Evolutionary conservation across 352 stramenopile species (phyloP), one percentile per base, ranked within the genome.

Genomic region (Phytophthora cactorum): DNA sequence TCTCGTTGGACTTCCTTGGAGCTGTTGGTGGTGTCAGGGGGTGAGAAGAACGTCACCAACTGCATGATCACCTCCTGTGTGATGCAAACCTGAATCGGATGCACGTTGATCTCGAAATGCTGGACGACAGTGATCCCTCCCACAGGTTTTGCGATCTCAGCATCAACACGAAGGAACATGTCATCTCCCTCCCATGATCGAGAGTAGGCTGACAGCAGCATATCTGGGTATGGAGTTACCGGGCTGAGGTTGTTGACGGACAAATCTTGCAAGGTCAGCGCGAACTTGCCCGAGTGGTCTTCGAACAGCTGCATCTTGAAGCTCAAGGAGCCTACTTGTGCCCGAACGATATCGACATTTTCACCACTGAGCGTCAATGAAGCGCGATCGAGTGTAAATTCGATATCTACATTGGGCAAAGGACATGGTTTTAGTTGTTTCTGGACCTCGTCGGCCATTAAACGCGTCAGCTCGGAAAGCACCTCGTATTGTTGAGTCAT

Each of bases 91-190:
- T 96, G 85, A n/a, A 96, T 78, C 4, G 88, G 88, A 45, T 93
- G 85, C 2, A 94, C 79, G 34, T 96, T 96, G 29, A 96, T 66
- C 68, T 95, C 86, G 64, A 95, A 93, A 74, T 94, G 88, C 41
- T 92, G 80, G 9, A 96, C 74, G 29, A 96, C 57, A 15, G 79
- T 88, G 34, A 87, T 82, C 1, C 71, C 81, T 29, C 71, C 64
- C 1, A 91, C 74, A 9, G 88, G 83, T 32, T 81, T 77, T n/a
- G 79, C 74, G 15, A 94, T 79, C 52, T 95, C 88, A 10, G 84
- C 83, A 51, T 94, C 84, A 15, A 94, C 51, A 15, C 88, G 83
- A 38, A 96, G 61, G 50, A 94, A 92, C 63, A 75, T 81, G 46
- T 91, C 74, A 17, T 86, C 74, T 11, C 84, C 85, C 55, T 84